Conservation (phyloP, 805 yeast species). For the Sugiyamaella mastotermitis region DNA sequence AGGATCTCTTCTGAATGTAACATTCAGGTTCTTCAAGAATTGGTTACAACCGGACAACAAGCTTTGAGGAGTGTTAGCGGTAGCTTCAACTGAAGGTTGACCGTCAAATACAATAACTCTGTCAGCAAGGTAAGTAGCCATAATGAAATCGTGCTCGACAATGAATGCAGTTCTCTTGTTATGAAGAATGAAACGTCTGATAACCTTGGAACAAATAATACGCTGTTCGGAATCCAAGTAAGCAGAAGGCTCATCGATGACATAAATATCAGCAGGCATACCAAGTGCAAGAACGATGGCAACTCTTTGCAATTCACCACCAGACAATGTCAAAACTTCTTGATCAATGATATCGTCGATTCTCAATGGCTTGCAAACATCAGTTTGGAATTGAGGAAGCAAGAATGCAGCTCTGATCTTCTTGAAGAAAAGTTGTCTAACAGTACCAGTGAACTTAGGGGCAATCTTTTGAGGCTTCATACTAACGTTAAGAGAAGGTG, state of each 20-base stretch:
- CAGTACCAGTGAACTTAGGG: conserved; percentile 98
- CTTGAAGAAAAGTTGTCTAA: conserved; percentile 93
- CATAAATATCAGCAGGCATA: conserved; percentile 88
- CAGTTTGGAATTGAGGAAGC: conserved; percentile 97
- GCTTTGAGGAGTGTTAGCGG: conserved; percentile 86
- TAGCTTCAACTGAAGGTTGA: conserved; percentile 76
- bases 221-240: conserved; percentile 99
- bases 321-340: conserved; percentile 95
- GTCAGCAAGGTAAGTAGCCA: conserved; percentile 99
- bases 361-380: conserved; percentile 90
- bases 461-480: conserved; percentile 99
- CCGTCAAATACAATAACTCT: conserved; percentile 98
- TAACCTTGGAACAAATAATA: conserved; percentile 97
- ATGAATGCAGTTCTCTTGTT: conserved; percentile 98
- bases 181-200: conserved; percentile 92
- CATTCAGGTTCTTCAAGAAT: conserved; percentile 94
- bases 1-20: conserved; percentile 99
- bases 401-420: conserved; percentile 91
- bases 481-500: conserved; percentile 85
- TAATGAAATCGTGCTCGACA: conserved; percentile 99
- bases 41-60: conserved; percentile 95
- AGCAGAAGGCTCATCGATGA: conserved; percentile 98
- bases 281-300: conserved; percentile 95
- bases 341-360: conserved; percentile 94
- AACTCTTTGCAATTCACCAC: conserved; percentile 99